Conservation (phyloP, 1,284 basidiomycete genomes). For the Termitomyces sp. region DNA sequence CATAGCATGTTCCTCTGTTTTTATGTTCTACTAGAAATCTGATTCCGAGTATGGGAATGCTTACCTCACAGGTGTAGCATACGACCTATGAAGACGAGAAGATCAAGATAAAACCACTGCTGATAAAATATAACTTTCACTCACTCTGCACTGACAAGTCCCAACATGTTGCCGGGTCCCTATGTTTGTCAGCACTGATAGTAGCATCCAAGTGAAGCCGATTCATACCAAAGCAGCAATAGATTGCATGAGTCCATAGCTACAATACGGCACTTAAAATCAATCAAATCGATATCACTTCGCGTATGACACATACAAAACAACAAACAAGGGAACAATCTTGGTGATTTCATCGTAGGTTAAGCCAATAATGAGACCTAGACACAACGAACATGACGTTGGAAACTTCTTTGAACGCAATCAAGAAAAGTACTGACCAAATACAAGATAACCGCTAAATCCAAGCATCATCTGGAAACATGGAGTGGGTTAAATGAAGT, state of each 20-base stretch:
- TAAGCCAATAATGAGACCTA: not conserved
- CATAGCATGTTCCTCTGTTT: not conserved
- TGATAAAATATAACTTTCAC: not conserved
- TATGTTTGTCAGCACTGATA: not conserved
- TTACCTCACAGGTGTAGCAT: not conserved
- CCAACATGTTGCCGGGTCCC: not conserved
- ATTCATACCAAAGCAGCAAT: not conserved
- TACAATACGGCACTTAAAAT: not conserved
- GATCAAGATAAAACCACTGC: not conserved
- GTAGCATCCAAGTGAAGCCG: not conserved
- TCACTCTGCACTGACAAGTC: not conserved
- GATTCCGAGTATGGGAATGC: not conserved
- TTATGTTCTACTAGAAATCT: not conserved
- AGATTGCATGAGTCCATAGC: not conserved
- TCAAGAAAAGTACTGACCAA: not conserved
- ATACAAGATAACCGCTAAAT: not conserved
- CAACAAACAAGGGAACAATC: not conserved
- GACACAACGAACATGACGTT: not conserved
- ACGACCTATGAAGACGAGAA: not conserved
- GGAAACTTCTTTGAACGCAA: not conserved
- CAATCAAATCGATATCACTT: not conserved
- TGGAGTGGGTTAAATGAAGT: not conserved
- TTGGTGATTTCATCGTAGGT: not conserved
- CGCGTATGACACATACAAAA: not conserved
- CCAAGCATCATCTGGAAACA: not conserved